Evolutionary conservation across 306 rosid genomes (phyloP).

Genomic region (Astragalus membranaceus): DNA sequence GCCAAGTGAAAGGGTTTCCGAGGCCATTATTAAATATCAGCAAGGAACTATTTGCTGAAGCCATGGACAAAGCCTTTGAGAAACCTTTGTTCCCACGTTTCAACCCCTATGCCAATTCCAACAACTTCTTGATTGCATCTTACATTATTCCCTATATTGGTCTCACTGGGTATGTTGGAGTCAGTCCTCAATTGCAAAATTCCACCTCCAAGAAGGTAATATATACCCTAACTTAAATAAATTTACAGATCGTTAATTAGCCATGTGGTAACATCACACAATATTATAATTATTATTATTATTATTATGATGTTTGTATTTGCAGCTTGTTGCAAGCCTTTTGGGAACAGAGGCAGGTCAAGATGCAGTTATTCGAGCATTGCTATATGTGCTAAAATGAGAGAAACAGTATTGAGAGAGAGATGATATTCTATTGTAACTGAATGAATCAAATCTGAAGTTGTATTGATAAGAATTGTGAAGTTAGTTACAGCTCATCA

Average conservation of each 20-base stretch:
- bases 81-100: slow-evolving; percentile 46
- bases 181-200: slow-evolving; percentile 42
- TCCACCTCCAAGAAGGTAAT: slow-evolving; percentile 37
- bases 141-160: slow-evolving; percentile 76
- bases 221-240: no score
- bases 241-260: no score
- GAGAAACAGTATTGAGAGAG: no score
- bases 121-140: slow-evolving; percentile 67
- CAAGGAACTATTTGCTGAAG: slow-evolving; percentile 35
- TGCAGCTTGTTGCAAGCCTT: slow-evolving; percentile 46
- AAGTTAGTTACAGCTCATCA: no score
- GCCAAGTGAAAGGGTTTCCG: slow-evolving; percentile 50
- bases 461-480: no score
- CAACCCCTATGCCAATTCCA: slow-evolving; percentile 48
- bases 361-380: slow-evolving; percentile 36
- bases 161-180: slow-evolving; percentile 82
- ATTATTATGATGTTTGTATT: no score
- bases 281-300: no score
- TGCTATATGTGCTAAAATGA: no score
- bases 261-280: no score
- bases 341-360: slow-evolving; percentile 73
- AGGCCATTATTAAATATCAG: slow-evolving; percentile 67
- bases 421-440: no score
- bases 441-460: no score
- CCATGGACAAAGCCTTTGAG: slow-evolving; percentile 50